A percentile compares a stretch with the other conserved stretches of the same genome.
Conservation (phyloP, 2,329 filamentous ascomycete genomes). For the Coccinonectria pachysandricola region DNA sequence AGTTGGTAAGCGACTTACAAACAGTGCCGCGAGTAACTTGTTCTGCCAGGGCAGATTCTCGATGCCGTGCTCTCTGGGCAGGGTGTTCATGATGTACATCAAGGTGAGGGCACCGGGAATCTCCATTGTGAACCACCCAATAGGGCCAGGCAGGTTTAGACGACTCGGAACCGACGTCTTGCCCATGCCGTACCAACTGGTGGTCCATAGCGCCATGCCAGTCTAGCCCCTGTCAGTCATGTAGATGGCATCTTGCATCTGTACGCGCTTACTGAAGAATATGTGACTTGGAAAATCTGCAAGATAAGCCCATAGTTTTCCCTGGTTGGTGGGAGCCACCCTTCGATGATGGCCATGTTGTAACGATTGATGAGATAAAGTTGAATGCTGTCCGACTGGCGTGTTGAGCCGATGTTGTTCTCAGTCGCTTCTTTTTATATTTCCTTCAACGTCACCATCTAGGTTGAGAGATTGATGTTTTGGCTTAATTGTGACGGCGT, state of each 20-base stretch:
- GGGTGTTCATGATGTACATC: constrained; percentile 64
- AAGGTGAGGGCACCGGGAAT: constrained; percentile 64
- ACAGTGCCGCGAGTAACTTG: constrained; percentile 62
- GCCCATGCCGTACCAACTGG: constrained; percentile 80
- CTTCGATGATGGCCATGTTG: constrained; percentile 38
- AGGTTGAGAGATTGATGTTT: too few species aligned
- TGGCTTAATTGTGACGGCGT: too few species aligned
- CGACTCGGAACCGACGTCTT: constrained; percentile 70
- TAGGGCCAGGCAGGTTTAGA: constrained; percentile 79
- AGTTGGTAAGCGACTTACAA: constrained; percentile 29
- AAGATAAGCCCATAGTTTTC: constrained; percentile 47
- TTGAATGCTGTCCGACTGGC: too few species aligned
- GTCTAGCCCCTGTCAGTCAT: constrained; percentile 39
- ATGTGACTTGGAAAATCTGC: constrained; percentile 40
- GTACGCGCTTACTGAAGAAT: constrained; percentile 36
- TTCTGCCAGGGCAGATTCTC: constrained; percentile 63
- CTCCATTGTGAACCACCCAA: constrained; percentile 88
- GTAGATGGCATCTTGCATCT: constrained; percentile 1
- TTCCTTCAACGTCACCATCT: too few species aligned
- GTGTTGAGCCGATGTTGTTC: too few species aligned
- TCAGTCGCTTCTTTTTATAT: too few species aligned
- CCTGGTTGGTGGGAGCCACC: constrained; percentile 47
- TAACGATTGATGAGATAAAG: too few species aligned
- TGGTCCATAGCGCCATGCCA: constrained; percentile 62
- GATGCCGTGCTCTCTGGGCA: constrained; percentile 50